Evolutionary conservation across 345 rosid species (phyloP).

Genomic region (Euphorbia peplus): DNA sequence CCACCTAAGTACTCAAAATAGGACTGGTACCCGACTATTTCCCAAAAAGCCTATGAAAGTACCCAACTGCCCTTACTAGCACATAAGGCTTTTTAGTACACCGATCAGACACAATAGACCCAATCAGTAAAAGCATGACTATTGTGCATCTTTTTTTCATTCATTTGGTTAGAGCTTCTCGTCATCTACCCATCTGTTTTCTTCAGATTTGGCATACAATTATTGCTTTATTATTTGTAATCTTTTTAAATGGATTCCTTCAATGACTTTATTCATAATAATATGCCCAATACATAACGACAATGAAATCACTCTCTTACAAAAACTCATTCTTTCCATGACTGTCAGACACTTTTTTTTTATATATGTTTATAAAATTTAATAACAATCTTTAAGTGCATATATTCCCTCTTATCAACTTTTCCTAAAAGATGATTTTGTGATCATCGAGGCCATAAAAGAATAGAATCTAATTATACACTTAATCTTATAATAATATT

Average conservation of each 20-base stretch:
- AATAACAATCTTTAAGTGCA: slow-evolving; percentile 40
- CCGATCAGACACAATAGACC: too few relatives aligned
- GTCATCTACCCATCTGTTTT: slow-evolving; percentile 26
- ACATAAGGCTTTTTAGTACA: too few relatives aligned
- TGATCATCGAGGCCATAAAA: slow-evolving; percentile 33
- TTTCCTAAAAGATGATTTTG: slow-evolving; percentile 47
- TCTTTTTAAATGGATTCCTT: slow-evolving; percentile 46
- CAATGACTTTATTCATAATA: slow-evolving; percentile 39
- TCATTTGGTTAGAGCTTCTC: too few relatives aligned
- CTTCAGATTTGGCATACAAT: slow-evolving; percentile 22
- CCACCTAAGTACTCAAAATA: too few relatives aligned
- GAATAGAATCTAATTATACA: slow-evolving; percentile 50
- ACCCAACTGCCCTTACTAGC: too few relatives aligned
- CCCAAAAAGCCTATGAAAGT: too few relatives aligned
- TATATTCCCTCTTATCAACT: slow-evolving; percentile 51
- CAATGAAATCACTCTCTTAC: slow-evolving; percentile 33
- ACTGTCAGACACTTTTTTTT: slow-evolving; percentile 34
- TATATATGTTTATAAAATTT: too few relatives aligned
- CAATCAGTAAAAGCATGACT: too few relatives aligned
- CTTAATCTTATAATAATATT: slow-evolving; percentile 20
- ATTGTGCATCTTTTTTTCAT: too few relatives aligned
- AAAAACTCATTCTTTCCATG: slow-evolving; percentile 28
- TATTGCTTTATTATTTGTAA: slow-evolving; percentile 27
- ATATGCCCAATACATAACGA: slow-evolving; percentile 27
- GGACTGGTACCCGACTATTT: too few relatives aligned